Base-by-base conservation (phyloP, 495 filamentous ascomycete genomes). In the Neurospora intermedia region DNA sequence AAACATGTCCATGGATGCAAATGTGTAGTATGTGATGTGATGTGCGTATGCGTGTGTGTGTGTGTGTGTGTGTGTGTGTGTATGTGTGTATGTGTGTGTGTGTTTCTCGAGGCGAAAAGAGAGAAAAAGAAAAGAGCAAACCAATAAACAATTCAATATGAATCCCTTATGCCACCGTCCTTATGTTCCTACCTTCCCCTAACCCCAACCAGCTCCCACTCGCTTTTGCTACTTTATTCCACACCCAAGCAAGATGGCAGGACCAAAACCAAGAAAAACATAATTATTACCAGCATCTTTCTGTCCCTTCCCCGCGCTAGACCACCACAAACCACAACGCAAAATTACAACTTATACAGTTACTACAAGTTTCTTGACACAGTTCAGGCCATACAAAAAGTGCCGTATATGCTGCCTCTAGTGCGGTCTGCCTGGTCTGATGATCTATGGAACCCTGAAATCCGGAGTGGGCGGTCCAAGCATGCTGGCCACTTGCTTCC, bases 401-500 rank as follows among this genome's bases (percentile, higher is more conserved):
- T 15, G 7, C 54, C 54, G 54, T 66, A 66, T 18, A 66, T 35
- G 54, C 27, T 66, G 48, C 10, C 48, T 59, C 48, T 15, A 27
- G 48, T 66, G 54, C 54, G 18, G 27, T 27, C 27, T 66, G 41
- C 23, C 23, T 35, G 70, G 11, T 13, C 70, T 40, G 23, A 66
- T 66, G 11, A 31, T 16, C 23, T 66, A 72, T 20, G 74, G 75
- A 43, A 71, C 70, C 6, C 43, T 54, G 69, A 77, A 79, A 23
- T 74, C 73, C 42, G 73, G 39, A 23, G 70, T 71, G 41, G 81
- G 79, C 11, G 78, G 75, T 4, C 83, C 81, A 66, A 90, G 76
- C 81, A 93, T 88, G 78, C 91, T 93, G 6, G 92, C 90, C 35
- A 94, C 88, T 70, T 92, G 91, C 81, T 94, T 94, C 75, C 92